Evolutionary conservation across 139 green algal species (phyloP), one percentile per base, ranked within the genome.

Genomic region (Ettlia oleoabundans): DNA sequence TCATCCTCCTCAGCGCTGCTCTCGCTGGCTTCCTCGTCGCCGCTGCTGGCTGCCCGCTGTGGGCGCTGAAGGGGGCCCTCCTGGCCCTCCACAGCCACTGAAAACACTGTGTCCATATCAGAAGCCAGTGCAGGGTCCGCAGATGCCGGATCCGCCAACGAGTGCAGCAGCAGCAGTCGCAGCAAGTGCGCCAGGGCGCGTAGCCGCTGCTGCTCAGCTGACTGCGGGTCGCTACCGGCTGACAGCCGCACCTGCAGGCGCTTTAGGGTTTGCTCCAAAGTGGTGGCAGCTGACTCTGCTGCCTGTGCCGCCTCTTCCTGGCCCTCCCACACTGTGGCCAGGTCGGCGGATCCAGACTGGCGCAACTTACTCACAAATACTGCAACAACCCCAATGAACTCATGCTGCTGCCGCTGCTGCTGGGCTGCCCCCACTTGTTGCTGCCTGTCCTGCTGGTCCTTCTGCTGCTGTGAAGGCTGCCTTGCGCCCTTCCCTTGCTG

Each of bases 141-240:
- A 7, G 64, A 73, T 4, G 74, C 70, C 0, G 89, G 87, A 64
- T 94, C 88, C 1, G 76, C 82, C 37, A 94, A 58, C 41, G 90
- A 42, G 73, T 94, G 87, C 78, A 96, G 82, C 87, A 90, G 86
- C 77, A 96, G 78, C 69, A 93, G 78, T 24, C 80, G 86, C 64
- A 86, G 75, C 67, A 96, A 78, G 40, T 87, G 82, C 35, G 87
- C 63, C 62, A 92, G 66, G 22, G 85, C 61, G 2, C 85, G 70
- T 62, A 92, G 62, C 26, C 79, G 78, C 33, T 87, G 77, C 69
- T 88, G 42, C 37, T 82, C 61, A 0, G 81, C 66, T 33, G 33
- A 15, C 55, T 18, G 43, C 41, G 61, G 52, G 40, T 28, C 37
- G 80, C 64, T 62, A 21, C 76, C 84, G 37, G 33, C 35, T 37